Evolutionary conservation across 257 asterid species (phyloP).

Genomic region (Linaria vulgaris): DNA sequence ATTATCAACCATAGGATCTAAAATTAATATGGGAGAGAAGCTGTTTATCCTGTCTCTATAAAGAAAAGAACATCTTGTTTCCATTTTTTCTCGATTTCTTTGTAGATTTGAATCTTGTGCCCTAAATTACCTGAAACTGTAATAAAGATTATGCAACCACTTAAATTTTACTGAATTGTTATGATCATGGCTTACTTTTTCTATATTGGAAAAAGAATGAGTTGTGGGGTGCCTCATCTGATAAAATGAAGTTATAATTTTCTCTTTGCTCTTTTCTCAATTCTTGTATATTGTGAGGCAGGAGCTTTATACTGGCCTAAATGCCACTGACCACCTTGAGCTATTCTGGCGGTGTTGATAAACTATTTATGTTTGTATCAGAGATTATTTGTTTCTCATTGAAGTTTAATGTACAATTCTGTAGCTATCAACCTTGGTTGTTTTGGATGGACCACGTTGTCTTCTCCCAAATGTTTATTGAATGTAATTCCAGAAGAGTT

Average conservation of each 20-base stretch:
- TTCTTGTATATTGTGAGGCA: neutral
- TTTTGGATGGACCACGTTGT: too few species aligned
- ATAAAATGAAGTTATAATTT: neutral
- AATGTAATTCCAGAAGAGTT: too few species aligned
- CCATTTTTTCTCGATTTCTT: slow-evolving; percentile 2
- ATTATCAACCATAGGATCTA: neutral
- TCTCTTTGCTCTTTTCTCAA: neutral
- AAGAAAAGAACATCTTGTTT: neutral
- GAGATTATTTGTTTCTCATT: too few species aligned
- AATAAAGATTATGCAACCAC: neutral
- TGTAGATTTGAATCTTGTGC: neutral
- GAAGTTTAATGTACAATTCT: too few species aligned
- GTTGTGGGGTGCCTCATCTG: neutral
- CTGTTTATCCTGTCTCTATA: neutral
- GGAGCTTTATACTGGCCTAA: too few species aligned
- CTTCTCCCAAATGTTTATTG: too few species aligned
- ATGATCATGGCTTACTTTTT: neutral
- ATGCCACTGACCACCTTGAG: too few species aligned
- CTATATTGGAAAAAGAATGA: neutral
- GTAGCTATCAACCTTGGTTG: too few species aligned
- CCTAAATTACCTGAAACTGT: neutral
- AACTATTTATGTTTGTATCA: too few species aligned
- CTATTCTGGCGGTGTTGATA: too few species aligned
- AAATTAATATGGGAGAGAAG: slow-evolving; percentile 1
- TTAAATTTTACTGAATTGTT: slow-evolving; percentile 1